A percentile compares a stretch with the other conserved stretches of the same genome.
Evolutionary conservation across 2,329 filamentous ascomycete species (phyloP).

Genomic region (Diaporthe destruens): DNA sequence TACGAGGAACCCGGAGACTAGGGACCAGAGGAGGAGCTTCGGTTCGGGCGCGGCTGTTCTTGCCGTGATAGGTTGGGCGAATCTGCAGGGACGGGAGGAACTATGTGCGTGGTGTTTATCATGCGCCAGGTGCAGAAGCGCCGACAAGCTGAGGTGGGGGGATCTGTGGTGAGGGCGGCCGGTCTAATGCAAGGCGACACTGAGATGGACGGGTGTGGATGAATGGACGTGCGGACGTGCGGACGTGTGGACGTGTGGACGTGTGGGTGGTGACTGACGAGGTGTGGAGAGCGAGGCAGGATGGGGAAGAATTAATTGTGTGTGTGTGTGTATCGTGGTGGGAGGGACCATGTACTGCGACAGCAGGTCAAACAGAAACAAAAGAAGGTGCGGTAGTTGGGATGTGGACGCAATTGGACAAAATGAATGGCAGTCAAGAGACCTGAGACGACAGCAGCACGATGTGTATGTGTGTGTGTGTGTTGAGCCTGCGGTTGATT

Average conservation of each 20-base stretch:
- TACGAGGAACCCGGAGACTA: neutral
- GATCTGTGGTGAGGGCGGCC: slow-evolving; percentile 25
- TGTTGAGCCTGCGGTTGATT: slow-evolving; percentile 3
- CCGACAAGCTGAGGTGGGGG: slow-evolving; percentile 32
- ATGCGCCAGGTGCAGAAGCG: slow-evolving; percentile 26
- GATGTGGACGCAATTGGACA: slow-evolving; percentile 15
- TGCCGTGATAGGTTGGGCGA: slow-evolving; percentile 34
- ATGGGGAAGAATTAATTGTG: slow-evolving; percentile 8
- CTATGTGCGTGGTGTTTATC: slow-evolving; percentile 18
- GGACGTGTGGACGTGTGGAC: neutral
- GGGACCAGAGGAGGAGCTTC: slow-evolving; percentile 19
- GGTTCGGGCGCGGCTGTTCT: slow-evolving; percentile 32
- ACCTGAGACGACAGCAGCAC: slow-evolving; percentile 34
- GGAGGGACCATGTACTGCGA: slow-evolving; percentile 23
- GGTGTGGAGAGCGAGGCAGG: slow-evolving; percentile 27
- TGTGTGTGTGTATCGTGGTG: neutral
- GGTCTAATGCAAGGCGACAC: slow-evolving; percentile 38
- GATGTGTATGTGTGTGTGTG: neutral
- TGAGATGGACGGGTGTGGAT: neutral
- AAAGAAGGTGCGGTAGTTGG: slow-evolving; percentile 26
- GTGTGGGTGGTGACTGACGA: neutral
- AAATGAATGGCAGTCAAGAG: slow-evolving; percentile 36
- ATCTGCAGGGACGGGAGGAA: slow-evolving; percentile 34
- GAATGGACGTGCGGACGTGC: neutral
- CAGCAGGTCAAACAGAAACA: slow-evolving; percentile 27